Base-by-base conservation (phyloP, 2,329 filamentous ascomycete genomes). In the Aureobasidium sp. region DNA sequence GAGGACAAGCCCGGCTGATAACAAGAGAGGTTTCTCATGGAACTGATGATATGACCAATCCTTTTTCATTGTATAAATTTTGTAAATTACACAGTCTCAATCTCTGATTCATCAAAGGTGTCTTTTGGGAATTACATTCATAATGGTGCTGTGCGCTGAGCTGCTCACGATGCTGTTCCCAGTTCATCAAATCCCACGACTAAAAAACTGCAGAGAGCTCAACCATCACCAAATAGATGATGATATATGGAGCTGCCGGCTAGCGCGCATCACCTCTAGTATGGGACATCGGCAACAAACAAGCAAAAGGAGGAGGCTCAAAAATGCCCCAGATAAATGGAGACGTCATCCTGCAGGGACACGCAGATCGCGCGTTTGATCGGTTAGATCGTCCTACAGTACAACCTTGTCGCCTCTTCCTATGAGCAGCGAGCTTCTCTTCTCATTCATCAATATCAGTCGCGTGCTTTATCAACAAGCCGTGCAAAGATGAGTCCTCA, bases 1-100 rank as follows among this genome's bases (percentile, higher is more conserved):
- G 48, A 72, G 68, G 66, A 67, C 69, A 56, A 47, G n/a, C 41
- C 36, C 50, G 12, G 43, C 41, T 20, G 32, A 55, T 9, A 60
- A 34, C 37, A 50, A 41, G 36, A 51, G 46, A 46, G 57, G 57
- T 3, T 60, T 60, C 37, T 4, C 24, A 41, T 60, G 57, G 57
- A 41, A 27, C 24, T 57, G 55, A 59, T 59, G 29, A 24, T 43
- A 44, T 36, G 52, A 43, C 39, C 26, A 15, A 26, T 15, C 26
- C 32, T 34, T 17, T 20, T 41, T 17, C 32, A 44, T 36, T 32
- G 37, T 55, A 57, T 27, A 57, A 10, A 34, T 44, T 9, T 46
- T 57, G 53, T 57, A 57, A 43, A 48, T 27, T 34, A 48, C 15
- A 32, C 26, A 29, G 10, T 29, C 26, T 27, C 26, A 32, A 32